Conservation (phyloP, 305 asterid genomes). For the Lippia alba region DNA sequence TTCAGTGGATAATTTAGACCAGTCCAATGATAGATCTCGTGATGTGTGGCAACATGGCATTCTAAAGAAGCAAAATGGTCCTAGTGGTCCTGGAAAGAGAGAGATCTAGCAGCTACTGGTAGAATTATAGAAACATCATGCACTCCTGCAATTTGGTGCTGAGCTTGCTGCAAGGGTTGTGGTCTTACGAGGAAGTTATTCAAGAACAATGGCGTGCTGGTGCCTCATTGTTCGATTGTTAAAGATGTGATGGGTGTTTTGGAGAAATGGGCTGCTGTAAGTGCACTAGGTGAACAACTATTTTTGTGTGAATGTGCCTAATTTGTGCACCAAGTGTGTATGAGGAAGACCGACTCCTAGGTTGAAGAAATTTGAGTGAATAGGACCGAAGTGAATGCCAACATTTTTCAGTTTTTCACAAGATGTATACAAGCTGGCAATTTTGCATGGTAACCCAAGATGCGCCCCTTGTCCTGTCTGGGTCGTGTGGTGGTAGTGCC, state of each 20-base stretch:
- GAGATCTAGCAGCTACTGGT: conserved; percentile 49
- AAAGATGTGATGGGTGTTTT: conserved; percentile 23
- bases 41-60: conserved; percentile 77
- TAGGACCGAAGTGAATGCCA: conserved; percentile 19
- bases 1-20: conserved; percentile 68
- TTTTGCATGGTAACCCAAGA: conserved; percentile 30
- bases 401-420: not conserved
- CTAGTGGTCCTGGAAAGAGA: conserved; percentile 68
- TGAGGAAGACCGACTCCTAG: conserved; percentile 13
- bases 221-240: conserved; percentile 27
- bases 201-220: conserved; percentile 26
- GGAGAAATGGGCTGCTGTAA: conserved; percentile 23
- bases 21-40: conserved; percentile 69
- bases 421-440: conserved; percentile 5
- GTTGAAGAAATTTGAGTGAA: not conserved
- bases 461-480: not conserved
- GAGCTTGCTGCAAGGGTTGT: conserved; percentile 29
- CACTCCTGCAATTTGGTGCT: conserved; percentile 14
- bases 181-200: conserved; percentile 4
- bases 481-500: conserved; percentile 15
- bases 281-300: conserved; percentile 12
- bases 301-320: conserved; percentile 11
- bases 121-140: conserved; percentile 23
- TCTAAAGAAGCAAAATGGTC: conserved; percentile 65
- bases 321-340: conserved; percentile 20